Evolutionary conservation across 176 grass and related monocot genomes (phyloP).

Genomic region (Carex kokanica): DNA sequence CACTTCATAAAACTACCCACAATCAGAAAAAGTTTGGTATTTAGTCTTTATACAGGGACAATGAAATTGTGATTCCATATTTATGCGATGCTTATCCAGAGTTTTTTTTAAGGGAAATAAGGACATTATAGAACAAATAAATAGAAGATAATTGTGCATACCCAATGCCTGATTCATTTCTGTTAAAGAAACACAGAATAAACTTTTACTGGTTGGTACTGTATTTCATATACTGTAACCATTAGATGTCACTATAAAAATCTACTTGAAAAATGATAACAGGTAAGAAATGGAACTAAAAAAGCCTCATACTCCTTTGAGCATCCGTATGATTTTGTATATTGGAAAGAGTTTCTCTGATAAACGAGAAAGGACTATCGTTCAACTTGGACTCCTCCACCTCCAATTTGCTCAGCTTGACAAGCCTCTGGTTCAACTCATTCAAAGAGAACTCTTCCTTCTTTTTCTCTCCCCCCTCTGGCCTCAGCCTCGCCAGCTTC

Average conservation of each 20-base stretch:
- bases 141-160: neutral
- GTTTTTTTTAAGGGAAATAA: neutral
- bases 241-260: neutral
- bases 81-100: neutral
- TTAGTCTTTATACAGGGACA: neutral
- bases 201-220: neutral
- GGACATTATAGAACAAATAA: neutral
- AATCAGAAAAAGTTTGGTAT: neutral
- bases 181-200: neutral
- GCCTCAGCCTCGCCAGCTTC: constrained; percentile 53
- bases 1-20: neutral
- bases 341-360: neutral
- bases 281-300: neutral
- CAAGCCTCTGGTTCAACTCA: constrained; percentile 69
- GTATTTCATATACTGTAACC: neutral
- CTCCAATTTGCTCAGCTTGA: constrained; percentile 56
- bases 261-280: constrained; percentile 12
- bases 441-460: constrained; percentile 58
- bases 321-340: neutral
- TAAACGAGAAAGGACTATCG: neutral
- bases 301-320: neutral
- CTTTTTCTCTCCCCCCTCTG: constrained; percentile 32
- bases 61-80: neutral
- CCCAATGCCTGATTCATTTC: neutral
- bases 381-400: constrained; percentile 1